These are phyloP conservation scores for Herpetospermum pedunculosum DNA, from an alignment of 306 rosid species.

Conservation along the genomic window DNA sequence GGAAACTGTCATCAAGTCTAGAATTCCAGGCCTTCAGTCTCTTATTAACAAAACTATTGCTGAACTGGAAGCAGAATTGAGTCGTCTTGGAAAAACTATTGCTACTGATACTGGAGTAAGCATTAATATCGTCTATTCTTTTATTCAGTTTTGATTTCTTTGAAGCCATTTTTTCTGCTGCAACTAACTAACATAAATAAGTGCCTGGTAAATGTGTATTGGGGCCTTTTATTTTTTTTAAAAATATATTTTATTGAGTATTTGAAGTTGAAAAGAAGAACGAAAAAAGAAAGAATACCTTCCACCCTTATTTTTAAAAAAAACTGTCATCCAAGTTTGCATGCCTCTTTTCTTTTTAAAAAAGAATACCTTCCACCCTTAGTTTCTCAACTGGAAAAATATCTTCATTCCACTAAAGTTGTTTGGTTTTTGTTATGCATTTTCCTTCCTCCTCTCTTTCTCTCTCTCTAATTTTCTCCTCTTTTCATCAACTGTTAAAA, in stretches of 20 bases:
- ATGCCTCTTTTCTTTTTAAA: neutral
- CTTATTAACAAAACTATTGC: conserved; percentile 35
- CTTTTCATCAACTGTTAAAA: neutral
- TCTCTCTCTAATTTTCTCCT: neutral
- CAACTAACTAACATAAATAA: neutral
- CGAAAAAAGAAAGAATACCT: too few relatives aligned
- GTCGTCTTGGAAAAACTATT: conserved; percentile 31
- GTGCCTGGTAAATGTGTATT: neutral
- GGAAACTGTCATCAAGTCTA: conserved; percentile 31
- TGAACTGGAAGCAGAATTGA: conserved; percentile 29
- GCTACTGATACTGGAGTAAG: conserved; percentile 41
- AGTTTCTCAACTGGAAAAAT: neutral
- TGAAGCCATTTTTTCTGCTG: neutral
- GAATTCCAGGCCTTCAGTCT: conserved; percentile 36
- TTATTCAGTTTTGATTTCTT: neutral
- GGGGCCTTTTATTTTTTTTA: neutral
- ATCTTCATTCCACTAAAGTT: neutral
- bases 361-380: neutral
- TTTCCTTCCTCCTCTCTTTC: neutral
- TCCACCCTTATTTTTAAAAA: too few relatives aligned
- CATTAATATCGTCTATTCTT: neutral
- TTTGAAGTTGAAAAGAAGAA: neutral
- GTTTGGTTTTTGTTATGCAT: neutral
- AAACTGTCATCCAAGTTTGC: neutral
- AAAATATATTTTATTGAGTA: neutral